Evolutionary conservation across 768 basidiomycete genomes (phyloP).

Genomic region (Psilocybe tampanensis): DNA sequence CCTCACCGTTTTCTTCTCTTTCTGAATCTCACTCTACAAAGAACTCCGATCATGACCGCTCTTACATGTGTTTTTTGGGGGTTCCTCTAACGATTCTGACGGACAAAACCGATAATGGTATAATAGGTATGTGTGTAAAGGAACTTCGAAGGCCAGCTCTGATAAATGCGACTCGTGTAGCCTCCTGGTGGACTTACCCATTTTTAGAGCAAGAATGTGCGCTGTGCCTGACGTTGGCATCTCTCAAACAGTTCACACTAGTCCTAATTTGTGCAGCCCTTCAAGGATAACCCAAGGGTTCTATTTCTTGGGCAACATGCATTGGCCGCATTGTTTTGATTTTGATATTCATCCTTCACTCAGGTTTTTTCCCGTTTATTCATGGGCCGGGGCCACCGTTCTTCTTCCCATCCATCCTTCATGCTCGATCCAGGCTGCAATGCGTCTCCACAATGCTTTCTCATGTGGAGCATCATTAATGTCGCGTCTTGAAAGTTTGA

Average conservation of each 20-base stretch:
- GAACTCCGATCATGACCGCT: not conserved
- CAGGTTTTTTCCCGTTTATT: not conserved
- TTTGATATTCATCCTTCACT: not conserved
- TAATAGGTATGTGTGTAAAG: not conserved
- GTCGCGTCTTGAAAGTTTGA: constrained; percentile 2
- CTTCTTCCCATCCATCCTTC: not conserved
- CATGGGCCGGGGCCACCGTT: too few species aligned
- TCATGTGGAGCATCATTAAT: constrained; percentile 30
- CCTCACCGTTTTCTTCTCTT: not conserved
- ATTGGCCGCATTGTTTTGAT: not conserved
- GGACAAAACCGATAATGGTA: not conserved
- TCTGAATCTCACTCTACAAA: not conserved
- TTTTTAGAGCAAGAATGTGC: not conserved
- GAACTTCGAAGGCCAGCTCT: not conserved
- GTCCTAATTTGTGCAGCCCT: not conserved
- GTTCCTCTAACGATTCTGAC: not conserved
- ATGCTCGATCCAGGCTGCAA: not conserved
- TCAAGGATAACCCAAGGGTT: not conserved
- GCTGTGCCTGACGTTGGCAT: not conserved
- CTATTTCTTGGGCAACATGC: not conserved
- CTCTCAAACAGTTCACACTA: not conserved
- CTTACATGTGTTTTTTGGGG: not conserved
- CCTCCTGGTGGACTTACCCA: not conserved
- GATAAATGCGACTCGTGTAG: not conserved
- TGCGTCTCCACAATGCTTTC: constrained; percentile 8